Percentiles rank a stretch among this genome's conserved stretches.
phyloP scores from a whole-genome alignment of 495 filamentous ascomycete species.

The Talaromyces thailandensis region DNA sequence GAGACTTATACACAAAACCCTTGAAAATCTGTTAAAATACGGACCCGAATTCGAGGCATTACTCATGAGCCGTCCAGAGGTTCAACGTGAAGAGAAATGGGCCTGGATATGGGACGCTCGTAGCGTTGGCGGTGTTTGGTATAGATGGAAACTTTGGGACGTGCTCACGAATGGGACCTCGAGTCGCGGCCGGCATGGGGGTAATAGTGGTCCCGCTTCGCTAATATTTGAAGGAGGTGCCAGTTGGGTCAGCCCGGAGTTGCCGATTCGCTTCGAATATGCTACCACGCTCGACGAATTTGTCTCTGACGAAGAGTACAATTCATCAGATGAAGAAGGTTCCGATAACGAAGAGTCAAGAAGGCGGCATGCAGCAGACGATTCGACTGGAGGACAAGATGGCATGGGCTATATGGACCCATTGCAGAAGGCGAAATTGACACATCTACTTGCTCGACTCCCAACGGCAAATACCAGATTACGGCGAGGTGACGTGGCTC shows the following conservation, averaged over 20 bases:
- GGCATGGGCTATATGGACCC: slow-evolving; percentile 74
- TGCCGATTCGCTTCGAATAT: slow-evolving; percentile 62
- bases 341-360: slow-evolving; percentile 63
- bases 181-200: slow-evolving; percentile 15
- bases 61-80: slow-evolving; percentile 73
- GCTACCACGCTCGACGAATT: slow-evolving; percentile 65
- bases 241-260: slow-evolving; percentile 62
- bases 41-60: slow-evolving; percentile 89
- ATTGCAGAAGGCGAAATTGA: slow-evolving; percentile 72
- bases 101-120: slow-evolving; percentile 90
- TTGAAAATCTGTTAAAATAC: slow-evolving; percentile 67
- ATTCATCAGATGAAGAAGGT: slow-evolving; percentile 81
- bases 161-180: slow-evolving; percentile 47
- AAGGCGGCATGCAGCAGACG: slow-evolving; percentile 45
- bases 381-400: slow-evolving; percentile 27
- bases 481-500: slow-evolving; percentile 76
- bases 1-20: slow-evolving; percentile 77
- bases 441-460: slow-evolving; percentile 69
- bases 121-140: slow-evolving; percentile 72
- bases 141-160: slow-evolving; percentile 86
- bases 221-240: slow-evolving; percentile 61
- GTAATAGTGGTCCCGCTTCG: slow-evolving; percentile 15
- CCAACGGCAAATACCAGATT: slow-evolving; percentile 68
- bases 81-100: slow-evolving; percentile 81
- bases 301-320: slow-evolving; percentile 73